Evolutionary conservation across 345 rosid species (phyloP).

Genomic region (Syzygium aqueum): DNA sequence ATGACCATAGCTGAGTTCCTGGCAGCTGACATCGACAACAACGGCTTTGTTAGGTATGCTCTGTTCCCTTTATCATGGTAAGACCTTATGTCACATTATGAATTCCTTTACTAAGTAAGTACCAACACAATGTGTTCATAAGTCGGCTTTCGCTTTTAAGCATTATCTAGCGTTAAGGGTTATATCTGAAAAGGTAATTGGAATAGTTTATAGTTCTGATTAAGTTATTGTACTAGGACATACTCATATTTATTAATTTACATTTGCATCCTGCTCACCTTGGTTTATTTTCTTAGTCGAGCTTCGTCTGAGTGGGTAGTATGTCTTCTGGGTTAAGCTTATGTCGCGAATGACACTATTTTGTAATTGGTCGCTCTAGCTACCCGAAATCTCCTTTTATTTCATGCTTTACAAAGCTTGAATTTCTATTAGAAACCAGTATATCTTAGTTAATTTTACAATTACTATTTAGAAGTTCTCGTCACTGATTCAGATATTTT

Average conservation of each 20-base stretch:
- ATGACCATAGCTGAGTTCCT: constrained; percentile 32
- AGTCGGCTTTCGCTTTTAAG: not conserved
- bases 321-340: not conserved
- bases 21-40: constrained; percentile 28
- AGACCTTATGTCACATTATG: not conserved
- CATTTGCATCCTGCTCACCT: not conserved
- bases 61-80: not conserved
- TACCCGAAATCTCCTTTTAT: not conserved
- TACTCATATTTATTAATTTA: too few relatives aligned
- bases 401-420: not conserved
- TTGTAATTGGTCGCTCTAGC: not conserved
- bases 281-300: not conserved
- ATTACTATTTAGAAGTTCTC: not conserved
- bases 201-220: not conserved
- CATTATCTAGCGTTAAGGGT: not conserved
- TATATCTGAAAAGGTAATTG: not conserved
- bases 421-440: not conserved
- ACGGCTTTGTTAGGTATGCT: constrained; percentile 25
- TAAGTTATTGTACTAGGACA: not conserved
- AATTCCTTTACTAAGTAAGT: not conserved
- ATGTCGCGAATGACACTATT: too few relatives aligned
- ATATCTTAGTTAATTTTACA: not conserved
- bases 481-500: not conserved
- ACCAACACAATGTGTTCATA: not conserved
- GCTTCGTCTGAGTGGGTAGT: not conserved